Evolutionary conservation across 1,284 basidiomycete genomes (phyloP), one percentile per base, ranked within the genome.

Genomic region (Ganoderma resinaceum): DNA sequence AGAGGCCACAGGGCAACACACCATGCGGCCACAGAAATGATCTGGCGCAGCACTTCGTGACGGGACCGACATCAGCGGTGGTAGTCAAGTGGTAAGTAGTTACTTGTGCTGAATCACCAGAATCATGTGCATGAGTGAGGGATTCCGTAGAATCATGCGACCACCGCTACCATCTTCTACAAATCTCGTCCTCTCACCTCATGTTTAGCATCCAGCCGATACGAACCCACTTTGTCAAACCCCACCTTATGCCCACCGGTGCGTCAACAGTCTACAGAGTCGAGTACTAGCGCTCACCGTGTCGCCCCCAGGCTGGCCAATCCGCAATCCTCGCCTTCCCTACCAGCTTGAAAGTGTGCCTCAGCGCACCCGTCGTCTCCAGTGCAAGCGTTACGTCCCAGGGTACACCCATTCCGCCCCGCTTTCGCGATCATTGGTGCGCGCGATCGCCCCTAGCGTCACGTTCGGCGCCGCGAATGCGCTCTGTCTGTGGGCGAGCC

Each of bases 401-500:
- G 81, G 82, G 71, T 82, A 85, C 37, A 89, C 69, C 79, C 82
- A 83, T 58, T 83, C 76, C 71, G 84, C 84, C 20, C 87, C 87
- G 18, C 80, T 74, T 26, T 78, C 78, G 71, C n/a, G n/a, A n/a
- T n/a, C n/a, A n/a, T 87, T 87, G 5, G 83, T 82, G n/a, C 87
- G 82, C 29, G 87, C 84, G 46, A 89, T 79, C 16, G 84, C 81
- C 12, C 86, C 86, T 4, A 88, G 76, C 6, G 84, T 85, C 23
- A 89, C 84, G 16, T 78, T 72, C 65, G 88, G 72, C 18, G 73
- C 70, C n/a, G 82, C 84, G 14, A 74, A 80, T 20, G 76, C 73
- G 14, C 78, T 81, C 38, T 74, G 67, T 16, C 82, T 80, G 0
- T 83, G 76, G 2, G 74, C 71, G 63, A 88, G 79, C n/a, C 74